These are phyloP conservation scores for Lolium rigidum DNA, from an alignment of 176 grass and related monocot genomes.

Conservation along the genomic window DNA sequence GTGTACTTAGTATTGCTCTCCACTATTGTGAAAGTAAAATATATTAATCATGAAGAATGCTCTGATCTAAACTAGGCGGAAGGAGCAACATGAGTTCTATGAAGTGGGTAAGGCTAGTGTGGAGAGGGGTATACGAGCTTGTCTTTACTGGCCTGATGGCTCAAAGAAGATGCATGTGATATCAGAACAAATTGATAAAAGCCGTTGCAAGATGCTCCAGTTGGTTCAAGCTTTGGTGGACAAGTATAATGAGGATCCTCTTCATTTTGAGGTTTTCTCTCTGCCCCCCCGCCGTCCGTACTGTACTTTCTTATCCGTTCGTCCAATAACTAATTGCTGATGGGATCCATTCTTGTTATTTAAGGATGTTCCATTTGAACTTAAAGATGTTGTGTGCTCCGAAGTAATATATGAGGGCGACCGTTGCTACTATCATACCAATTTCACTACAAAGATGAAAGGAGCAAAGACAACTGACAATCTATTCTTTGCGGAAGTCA, in stretches of 20 bases:
- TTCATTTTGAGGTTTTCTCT: background rate
- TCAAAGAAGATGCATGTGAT: background rate
- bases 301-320: background rate
- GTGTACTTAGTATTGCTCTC: too few species aligned
- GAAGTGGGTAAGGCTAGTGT: background rate
- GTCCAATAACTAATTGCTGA: background rate
- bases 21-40: too few species aligned
- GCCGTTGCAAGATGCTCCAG: background rate
- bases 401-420: background rate
- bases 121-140: background rate
- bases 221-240: background rate
- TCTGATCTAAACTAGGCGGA: background rate
- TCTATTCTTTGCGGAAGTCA: background rate
- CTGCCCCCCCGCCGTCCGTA: background rate
- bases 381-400: background rate
- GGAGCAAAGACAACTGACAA: background rate
- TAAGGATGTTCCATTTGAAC: background rate
- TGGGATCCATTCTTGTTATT: background rate
- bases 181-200: background rate
- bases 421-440: background rate
- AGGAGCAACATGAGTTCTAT: background rate
- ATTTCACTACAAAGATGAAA: slow-evolving; percentile 13
- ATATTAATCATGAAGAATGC: background rate
- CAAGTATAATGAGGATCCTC: background rate
- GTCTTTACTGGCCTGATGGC: background rate